Evolutionary conservation across 331 rosid genomes (phyloP).

Genomic region (Rosa hybrid): DNA sequence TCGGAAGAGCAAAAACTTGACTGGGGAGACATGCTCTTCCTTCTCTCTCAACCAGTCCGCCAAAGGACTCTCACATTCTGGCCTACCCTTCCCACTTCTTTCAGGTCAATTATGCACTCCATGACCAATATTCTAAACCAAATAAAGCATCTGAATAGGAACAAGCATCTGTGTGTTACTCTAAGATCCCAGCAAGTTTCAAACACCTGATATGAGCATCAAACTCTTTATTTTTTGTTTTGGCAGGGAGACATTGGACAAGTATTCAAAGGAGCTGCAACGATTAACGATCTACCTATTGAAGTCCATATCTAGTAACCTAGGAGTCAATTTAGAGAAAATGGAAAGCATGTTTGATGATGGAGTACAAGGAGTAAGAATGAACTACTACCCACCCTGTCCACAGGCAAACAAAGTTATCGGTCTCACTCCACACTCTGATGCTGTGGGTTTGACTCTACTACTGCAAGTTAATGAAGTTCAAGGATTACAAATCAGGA

Average conservation of each 20-base stretch:
- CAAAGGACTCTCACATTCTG: slow-evolving; percentile 9
- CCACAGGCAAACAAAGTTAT: slow-evolving; percentile 22
- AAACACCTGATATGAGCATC: neutral
- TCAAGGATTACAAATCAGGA: slow-evolving; percentile 25
- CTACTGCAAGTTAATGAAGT: slow-evolving; percentile 21
- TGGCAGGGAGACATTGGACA: slow-evolving; percentile 18
- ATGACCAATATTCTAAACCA: neutral
- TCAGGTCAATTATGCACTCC: neutral
- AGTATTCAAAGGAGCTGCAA: slow-evolving; percentile 6
- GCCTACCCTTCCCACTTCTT: slow-evolving; percentile 19
- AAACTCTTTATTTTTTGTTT: neutral
- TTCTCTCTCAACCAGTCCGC: slow-evolving; percentile 13
- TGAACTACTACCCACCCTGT: slow-evolving; percentile 38
- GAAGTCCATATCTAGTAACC: slow-evolving; percentile 11
- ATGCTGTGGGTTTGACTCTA: slow-evolving; percentile 25
- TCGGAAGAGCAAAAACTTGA: slow-evolving; percentile 31
- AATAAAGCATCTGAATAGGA: neutral
- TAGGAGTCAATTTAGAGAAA: slow-evolving; percentile 20
- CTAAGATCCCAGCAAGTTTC: neutral
- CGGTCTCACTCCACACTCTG: slow-evolving; percentile 26
- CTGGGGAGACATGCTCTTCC: slow-evolving; percentile 30
- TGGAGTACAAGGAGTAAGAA: slow-evolving; percentile 33
- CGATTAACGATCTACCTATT: neutral
- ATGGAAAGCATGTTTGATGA: slow-evolving; percentile 14
- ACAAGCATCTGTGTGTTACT: neutral